Evolutionary conservation across 805 yeast genomes (phyloP).

Genomic region (Kluyveromyces wickerhamii): DNA sequence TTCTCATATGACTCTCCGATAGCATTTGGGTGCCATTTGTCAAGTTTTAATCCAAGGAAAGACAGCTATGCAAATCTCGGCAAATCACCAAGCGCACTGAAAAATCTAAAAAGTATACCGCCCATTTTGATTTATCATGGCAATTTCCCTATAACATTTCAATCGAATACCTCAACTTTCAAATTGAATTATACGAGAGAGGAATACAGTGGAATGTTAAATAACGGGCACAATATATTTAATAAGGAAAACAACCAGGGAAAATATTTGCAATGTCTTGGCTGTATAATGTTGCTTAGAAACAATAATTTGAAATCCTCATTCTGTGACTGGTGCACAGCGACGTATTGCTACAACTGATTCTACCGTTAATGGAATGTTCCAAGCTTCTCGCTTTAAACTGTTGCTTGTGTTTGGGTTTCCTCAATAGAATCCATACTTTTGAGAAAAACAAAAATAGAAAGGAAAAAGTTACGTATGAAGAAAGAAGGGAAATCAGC

Average conservation of each 20-base stretch:
- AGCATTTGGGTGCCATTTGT: constrained; percentile 72
- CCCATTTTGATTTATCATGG: constrained; percentile 49
- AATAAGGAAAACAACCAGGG: constrained; percentile 33
- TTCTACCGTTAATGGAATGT: too few relatives aligned
- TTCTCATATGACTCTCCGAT: constrained; percentile 43
- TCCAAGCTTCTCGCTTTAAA: too few relatives aligned
- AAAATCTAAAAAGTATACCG: constrained; percentile 32
- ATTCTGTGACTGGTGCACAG: constrained; percentile 33
- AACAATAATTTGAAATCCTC: constrained; percentile 34
- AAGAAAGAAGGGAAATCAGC: too few relatives aligned
- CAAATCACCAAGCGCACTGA: constrained; percentile 11
- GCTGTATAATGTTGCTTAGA: constrained; percentile 50
- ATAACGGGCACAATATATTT: constrained; percentile 46
- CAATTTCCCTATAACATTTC: constrained; percentile 35
- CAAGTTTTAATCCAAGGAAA: constrained; percentile 11
- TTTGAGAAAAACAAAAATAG: too few relatives aligned
- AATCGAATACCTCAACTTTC: constrained; percentile 53
- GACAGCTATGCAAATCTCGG: constrained; percentile 11
- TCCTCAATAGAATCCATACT: too few relatives aligned
- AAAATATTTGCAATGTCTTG: constrained; percentile 40
- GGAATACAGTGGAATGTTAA: constrained; percentile 39
- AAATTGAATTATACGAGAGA: constrained; percentile 39
- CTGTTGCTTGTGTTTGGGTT: too few relatives aligned
- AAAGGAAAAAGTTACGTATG: too few relatives aligned
- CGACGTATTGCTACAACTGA: constrained; percentile 35